phyloP scores from a whole-genome alignment of 75 land plant species.

The Adiantum capillusveneris region DNA sequence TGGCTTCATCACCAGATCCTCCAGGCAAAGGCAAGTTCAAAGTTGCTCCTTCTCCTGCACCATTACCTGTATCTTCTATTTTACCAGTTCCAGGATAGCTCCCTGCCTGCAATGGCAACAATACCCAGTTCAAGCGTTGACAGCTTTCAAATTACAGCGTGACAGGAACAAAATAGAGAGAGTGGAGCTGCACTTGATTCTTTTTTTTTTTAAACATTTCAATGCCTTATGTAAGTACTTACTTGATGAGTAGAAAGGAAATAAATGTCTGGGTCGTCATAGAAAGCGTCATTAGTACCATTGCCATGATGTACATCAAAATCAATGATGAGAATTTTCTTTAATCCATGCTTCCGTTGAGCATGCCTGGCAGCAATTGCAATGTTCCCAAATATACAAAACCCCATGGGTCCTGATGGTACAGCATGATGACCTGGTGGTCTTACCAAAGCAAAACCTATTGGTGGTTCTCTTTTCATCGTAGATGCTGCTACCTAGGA shows the following conservation, averaged over 20 bases:
- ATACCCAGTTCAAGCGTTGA: conserved; percentile 99
- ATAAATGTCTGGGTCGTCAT: conserved; percentile 88
- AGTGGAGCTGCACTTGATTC: no score
- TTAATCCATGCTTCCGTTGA: conserved; percentile 69
- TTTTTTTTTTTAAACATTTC: no score
- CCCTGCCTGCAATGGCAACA: conserved; percentile 61
- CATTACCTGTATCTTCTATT: conserved; percentile 65
- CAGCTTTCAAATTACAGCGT: conserved; percentile 70
- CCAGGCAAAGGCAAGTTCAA: conserved; percentile 90
- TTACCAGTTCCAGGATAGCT: conserved; percentile 98
- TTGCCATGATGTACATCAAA: conserved; percentile 99
- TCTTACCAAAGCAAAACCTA: conserved; percentile 88
- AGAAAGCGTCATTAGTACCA: conserved; percentile 93
- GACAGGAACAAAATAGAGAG: no score
- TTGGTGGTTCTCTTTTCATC: conserved; percentile 43
- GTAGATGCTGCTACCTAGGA: conserved; percentile 78
- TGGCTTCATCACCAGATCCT: conserved; percentile 80
- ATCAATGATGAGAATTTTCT: conserved; percentile 85
- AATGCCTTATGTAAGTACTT: conserved; percentile 1
- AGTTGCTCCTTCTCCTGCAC: conserved; percentile 89
- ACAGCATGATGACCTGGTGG: conserved; percentile 99
- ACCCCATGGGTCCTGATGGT: conserved; percentile 93
- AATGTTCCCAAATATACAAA: conserved; percentile 94
- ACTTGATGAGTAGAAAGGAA: conserved; percentile 97
- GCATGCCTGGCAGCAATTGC: conserved; percentile 95